Conservation (phyloP, 139 green algal species). For the Chlamydomonas incerta region DNA sequence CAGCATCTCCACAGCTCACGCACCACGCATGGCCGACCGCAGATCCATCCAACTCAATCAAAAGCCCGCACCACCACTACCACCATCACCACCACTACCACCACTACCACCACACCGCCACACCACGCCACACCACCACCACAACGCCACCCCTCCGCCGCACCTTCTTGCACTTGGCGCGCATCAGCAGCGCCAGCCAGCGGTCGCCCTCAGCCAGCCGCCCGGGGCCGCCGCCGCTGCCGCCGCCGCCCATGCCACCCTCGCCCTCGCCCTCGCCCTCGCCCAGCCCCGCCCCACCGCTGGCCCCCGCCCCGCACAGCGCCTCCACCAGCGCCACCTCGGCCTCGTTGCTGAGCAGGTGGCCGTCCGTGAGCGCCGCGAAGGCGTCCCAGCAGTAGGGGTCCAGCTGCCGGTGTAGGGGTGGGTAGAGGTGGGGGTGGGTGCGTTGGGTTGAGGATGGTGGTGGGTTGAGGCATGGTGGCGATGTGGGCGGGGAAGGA, state of each 20-base stretch:
- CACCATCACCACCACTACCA: too few relatives aligned
- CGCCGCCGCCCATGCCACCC: too few relatives aligned
- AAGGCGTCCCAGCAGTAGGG: constrained; percentile 96
- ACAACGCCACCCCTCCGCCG: background rate
- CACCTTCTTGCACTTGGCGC: constrained; percentile 74
- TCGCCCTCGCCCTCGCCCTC: too few relatives aligned
- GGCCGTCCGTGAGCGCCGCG: constrained; percentile 82
- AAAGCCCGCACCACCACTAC: too few relatives aligned
- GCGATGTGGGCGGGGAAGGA: too few relatives aligned
- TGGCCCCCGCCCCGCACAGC: too few relatives aligned
- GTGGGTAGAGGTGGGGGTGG: background rate
- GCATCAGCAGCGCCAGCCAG: constrained; percentile 90
- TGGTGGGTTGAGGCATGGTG: background rate
- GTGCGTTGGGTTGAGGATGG: background rate
- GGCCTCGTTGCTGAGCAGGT: constrained; percentile 89
- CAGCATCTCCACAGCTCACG: too few relatives aligned
- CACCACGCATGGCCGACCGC: too few relatives aligned
- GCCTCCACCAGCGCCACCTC: constrained; percentile 77
- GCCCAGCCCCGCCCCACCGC: too few relatives aligned
- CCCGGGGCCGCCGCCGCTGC: too few relatives aligned
- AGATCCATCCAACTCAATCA: too few relatives aligned
- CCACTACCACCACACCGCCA: background rate
- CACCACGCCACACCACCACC: background rate
- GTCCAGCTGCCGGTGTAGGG: constrained; percentile 63
- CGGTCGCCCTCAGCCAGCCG: constrained; percentile 45